Evolutionary conservation across 202 grass and related monocot species (phyloP).

Genomic region (Setaria viridis): DNA sequence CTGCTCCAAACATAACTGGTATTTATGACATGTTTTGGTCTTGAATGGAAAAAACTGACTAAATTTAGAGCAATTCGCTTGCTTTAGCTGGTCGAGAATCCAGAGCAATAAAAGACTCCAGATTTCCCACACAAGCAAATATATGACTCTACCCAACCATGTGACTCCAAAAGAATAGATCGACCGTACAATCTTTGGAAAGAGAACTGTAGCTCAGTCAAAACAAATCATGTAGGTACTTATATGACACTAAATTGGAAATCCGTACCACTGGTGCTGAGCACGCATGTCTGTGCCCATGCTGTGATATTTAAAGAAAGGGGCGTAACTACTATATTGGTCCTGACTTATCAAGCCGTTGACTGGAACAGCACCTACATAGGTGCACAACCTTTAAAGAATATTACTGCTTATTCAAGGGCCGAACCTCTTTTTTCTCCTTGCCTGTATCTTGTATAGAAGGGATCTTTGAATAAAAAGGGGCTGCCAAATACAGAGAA

Average conservation of each 20-base stretch:
- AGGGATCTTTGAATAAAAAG: constrained; percentile 91
- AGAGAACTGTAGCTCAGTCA: background rate
- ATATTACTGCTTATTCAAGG: background rate
- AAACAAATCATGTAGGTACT: background rate
- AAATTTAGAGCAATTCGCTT: constrained; percentile 7
- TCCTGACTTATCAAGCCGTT: background rate
- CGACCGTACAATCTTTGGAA: background rate
- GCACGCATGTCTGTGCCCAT: background rate
- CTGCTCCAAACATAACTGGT: constrained; percentile 7
- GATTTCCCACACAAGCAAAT: background rate
- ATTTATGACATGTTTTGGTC: constrained; percentile 11
- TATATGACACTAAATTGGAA: constrained; percentile 11
- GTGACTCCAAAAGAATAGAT: constrained; percentile 16
- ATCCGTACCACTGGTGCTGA: background rate
- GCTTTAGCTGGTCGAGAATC: constrained; percentile 12
- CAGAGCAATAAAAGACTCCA: constrained; percentile 10
- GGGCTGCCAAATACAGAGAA: constrained; percentile 61
- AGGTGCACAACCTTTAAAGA: background rate
- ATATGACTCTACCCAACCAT: background rate
- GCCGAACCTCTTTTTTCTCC: constrained; percentile 80
- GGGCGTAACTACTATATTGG: background rate
- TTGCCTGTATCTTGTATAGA: constrained; percentile 91
- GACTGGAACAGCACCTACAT: background rate
- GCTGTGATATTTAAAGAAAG: background rate
- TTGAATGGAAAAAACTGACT: background rate